Conservation (phyloP, 2,329 filamentous ascomycete species). For the Tolypocladium guangdongense region DNA sequence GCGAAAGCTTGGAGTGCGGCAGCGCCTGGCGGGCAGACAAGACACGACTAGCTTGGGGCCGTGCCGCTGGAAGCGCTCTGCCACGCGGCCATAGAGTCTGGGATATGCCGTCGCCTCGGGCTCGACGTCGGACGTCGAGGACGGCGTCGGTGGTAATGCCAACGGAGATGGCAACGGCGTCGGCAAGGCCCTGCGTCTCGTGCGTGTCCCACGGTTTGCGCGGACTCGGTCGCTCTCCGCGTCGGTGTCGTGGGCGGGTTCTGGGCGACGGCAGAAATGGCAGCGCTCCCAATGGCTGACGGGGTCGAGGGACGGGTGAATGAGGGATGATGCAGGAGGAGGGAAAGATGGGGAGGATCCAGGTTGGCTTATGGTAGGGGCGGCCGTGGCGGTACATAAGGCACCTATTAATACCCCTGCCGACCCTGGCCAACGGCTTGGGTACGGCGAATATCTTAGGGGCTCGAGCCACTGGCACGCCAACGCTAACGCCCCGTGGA, state of each 20-base stretch:
- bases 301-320: neutral
- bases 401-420: no score
- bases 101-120: neutral
- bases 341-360: neutral
- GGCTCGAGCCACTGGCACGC: neutral
- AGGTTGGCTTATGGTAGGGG: neutral
- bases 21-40: neutral
- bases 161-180: neutral
- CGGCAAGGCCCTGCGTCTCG: neutral
- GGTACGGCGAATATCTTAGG: neutral
- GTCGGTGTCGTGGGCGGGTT: neutral
- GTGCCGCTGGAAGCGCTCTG: neutral
- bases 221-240: neutral
- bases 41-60: neutral
- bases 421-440: no score
- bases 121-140: neutral
- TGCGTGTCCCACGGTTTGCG: neutral
- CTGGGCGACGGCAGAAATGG: neutral
- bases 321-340: neutral
- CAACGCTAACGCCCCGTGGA: neutral
- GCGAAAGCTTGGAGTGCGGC: neutral
- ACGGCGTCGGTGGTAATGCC: neutral
- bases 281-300: neutral
- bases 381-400: neutral
- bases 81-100: neutral